Evolutionary conservation across 306 rosid genomes (phyloP), one percentile per base, ranked within the genome.

Genomic region (Casuarina cunninghamiana): DNA sequence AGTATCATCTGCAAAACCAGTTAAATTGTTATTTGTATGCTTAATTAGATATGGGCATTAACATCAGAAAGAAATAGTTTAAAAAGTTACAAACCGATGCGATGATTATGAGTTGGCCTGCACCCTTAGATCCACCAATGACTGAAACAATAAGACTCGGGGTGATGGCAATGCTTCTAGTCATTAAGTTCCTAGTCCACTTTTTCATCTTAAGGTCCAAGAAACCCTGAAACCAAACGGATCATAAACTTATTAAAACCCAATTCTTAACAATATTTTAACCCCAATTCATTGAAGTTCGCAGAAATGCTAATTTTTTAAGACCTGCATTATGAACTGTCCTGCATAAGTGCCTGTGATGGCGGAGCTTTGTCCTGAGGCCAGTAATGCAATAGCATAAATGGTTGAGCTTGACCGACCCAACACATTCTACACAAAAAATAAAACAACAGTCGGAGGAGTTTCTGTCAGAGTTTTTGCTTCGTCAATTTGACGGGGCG

Each of bases 261-360:
- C 26, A 66, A 7, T 26, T 1, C 48, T 42, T 15, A 62, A 41
- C 6, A 26, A 26, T 26, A 26, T 26, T 26, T 26, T 26, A 26
- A 48, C 11, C 13, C 51, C 13, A 48, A 48, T 48, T 48, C 11
- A 48, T 2, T 9, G 11, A 48, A 3, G 17, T 9, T 11, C n/a
- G 6, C 13, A 53, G 6, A 51, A 3, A 53, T 21, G 26, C 7
- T 8, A 2, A 19, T 41, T 5, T 41, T 42, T 2, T 11, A n/a
- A 48, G 60, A 94, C 98, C 98, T 95, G 96, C 98, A 95, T 95
- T 45, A 95, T 89, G 77, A 49, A 86, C 77, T 88, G 89, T 11
- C 98, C 98, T 39, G 98, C 97, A 83, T 95, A 95, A 53, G 98
- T 95, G 79, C 98, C 97, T 38, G 96, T 92, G 43, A 94, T 94